These are phyloP conservation scores for Solanum pinnatisectum DNA, from an alignment of 257 asterid species.

Conservation along the genomic window DNA sequence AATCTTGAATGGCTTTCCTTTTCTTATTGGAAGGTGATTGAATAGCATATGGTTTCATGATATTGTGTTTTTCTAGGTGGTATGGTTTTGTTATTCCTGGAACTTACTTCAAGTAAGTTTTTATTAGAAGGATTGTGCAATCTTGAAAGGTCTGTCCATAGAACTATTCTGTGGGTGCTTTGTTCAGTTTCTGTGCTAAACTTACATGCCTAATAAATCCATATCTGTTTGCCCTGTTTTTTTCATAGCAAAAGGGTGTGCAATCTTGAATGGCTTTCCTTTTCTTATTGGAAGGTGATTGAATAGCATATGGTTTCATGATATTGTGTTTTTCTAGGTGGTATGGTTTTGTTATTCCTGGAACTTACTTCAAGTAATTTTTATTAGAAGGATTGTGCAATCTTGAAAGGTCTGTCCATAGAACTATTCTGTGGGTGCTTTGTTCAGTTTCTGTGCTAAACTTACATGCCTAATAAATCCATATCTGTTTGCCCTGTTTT, in stretches of 20 bases:
- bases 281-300: not conserved
- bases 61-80: not conserved
- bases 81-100: not conserved
- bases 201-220: not conserved
- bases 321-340: not conserved
- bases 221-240: no score
- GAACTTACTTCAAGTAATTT: not conserved
- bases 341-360: not conserved
- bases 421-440: not conserved
- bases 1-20: not conserved
- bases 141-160: not conserved
- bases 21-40: not conserved
- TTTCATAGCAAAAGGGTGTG: no score
- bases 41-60: not conserved
- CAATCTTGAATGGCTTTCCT: not conserved
- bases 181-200: not conserved
- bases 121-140: not conserved
- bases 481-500: not conserved
- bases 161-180: not conserved
- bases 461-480: not conserved
- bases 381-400: not conserved
- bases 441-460: not conserved
- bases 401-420: not conserved
- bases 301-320: not conserved
- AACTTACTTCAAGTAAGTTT: not conserved